Base-by-base conservation (phyloP, 108 stramenopile genomes). In the Bacterosira constricta region DNA sequence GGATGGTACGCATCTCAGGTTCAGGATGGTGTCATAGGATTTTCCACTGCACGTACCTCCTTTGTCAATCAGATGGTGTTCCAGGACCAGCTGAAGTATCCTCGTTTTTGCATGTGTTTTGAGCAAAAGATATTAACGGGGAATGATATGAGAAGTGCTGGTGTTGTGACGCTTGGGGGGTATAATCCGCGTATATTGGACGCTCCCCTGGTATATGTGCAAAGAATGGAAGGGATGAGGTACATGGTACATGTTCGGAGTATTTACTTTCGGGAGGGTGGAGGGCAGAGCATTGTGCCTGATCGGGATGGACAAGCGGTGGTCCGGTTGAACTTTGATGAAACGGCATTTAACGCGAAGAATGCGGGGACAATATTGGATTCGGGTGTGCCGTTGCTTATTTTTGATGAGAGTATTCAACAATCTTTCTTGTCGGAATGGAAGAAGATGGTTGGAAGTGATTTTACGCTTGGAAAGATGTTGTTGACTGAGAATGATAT, bases 31-130 rank as follows among this genome's bases (percentile, higher is more conserved):
- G 65, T 85, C 25, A 36, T 67, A 12, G 79, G 78, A 39, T 56
- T 82, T 13, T 73, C 66, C 9, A 69, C 82, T 21, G 69, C 81
- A 7, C 57, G 68, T 1, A 83, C 75, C 9, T 83, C 81, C 4
- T 69, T 85, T 55, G 63, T 85, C 4, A 67, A 75, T 55, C 85
- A 85, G 57, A 80, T 85, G 81, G 73, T 76, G 8, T 57, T 53
- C 35, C 66, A 75, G 12, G 85, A 61, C 21, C 66, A 83, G 42
- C 63, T 85, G 35, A 71, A 75, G 27, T 64, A 80, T 44, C 74
- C 69, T 3, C 18, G 73, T n/a, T 83, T 83, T 55, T 51, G 37
- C 13, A 47, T 83, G 52, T 85, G 85, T 54, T 85, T 82, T 63
- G 66, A 63, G 23, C 45, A 72, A 30, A 45, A 52, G 7, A 53